Conservation (phyloP, 208 protist genomes). For the Vickermania ingenoplastis region DNA sequence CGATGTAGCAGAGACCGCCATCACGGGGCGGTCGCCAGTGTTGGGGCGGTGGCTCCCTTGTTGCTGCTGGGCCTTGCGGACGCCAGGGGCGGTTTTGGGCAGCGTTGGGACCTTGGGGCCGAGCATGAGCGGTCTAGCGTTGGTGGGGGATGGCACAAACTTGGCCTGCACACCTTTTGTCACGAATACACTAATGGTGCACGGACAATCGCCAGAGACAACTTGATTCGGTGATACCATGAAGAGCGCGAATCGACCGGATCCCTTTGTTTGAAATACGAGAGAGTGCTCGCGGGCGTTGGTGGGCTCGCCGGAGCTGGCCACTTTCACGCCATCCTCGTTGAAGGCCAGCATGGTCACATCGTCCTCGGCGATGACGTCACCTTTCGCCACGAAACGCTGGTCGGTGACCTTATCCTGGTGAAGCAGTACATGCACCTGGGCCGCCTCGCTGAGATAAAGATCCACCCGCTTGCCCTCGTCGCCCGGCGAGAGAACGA, state of each 20-base stretch:
- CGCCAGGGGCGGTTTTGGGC: constrained; percentile 6
- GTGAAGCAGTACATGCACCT: constrained; percentile 71
- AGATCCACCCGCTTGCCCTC: constrained; percentile 51
- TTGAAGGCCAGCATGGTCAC: constrained; percentile 53
- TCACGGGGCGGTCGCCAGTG: not conserved
- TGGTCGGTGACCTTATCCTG: constrained; percentile 52
- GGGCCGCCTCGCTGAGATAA: constrained; percentile 32
- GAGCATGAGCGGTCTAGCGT: constrained; percentile 35
- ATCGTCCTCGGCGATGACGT: constrained; percentile 53
- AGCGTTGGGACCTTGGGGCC: constrained; percentile 20
- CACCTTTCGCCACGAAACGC: constrained; percentile 20
- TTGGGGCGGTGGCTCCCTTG: not conserved
- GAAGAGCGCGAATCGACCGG: constrained; percentile 51
- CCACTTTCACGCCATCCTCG: constrained; percentile 41
- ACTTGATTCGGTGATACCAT: constrained; percentile 31
- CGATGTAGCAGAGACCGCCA: not conserved
- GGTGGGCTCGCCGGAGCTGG: constrained; percentile 45
- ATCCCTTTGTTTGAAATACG: constrained; percentile 32
- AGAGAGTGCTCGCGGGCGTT: constrained; percentile 81
- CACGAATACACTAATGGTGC: constrained; percentile 52
- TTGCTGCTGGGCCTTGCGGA: not conserved
- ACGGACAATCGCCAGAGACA: constrained; percentile 39
- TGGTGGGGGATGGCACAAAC: constrained; percentile 33
- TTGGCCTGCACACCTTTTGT: constrained; percentile 44
- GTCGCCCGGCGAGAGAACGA: constrained; percentile 36